Evolutionary conservation across 768 basidiomycete species (phyloP).

Genomic region (Daedaleopsis nitida): DNA sequence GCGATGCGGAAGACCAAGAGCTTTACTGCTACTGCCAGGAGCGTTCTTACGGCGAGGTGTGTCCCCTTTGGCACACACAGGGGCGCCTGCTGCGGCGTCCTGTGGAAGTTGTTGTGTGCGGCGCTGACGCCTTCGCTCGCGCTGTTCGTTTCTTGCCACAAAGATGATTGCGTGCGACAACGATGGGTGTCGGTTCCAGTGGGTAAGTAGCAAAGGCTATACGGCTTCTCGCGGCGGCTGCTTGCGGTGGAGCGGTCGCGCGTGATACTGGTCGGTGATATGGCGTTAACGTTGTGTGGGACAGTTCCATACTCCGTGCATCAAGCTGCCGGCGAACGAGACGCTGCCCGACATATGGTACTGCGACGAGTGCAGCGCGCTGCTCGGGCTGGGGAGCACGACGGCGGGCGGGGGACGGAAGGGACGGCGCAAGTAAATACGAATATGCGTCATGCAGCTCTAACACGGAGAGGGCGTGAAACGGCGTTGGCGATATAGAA

Average conservation of each 20-base stretch:
- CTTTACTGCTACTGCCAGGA: constrained; percentile 67
- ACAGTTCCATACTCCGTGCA: constrained; percentile 67
- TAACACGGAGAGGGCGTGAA: background rate
- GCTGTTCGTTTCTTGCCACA: constrained; percentile 2
- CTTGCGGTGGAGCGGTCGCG: too few species aligned
- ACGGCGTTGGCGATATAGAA: background rate
- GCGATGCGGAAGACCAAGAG: constrained; percentile 58
- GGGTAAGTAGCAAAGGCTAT: constrained; percentile 44
- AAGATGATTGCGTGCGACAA: constrained; percentile 69
- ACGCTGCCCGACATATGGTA: constrained; percentile 62
- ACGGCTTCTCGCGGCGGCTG: background rate
- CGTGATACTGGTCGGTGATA: background rate
- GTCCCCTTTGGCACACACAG: constrained; percentile 20
- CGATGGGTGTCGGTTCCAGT: constrained; percentile 57
- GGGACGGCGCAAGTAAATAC: constrained; percentile 43
- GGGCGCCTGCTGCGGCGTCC: constrained; percentile 3
- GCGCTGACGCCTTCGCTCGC: constrained; percentile 6
- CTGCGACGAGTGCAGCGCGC: constrained; percentile 52
- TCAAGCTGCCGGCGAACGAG: constrained; percentile 47
- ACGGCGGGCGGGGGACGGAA: constrained; percentile 33
- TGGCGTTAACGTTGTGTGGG: background rate
- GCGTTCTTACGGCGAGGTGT: constrained; percentile 59
- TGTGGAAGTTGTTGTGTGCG: constrained; percentile 1
- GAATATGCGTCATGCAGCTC: too few species aligned
- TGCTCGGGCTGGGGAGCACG: constrained; percentile 19